phyloP scores from a whole-genome alignment of 768 basidiomycete genomes.

The Pulveroboletus ravenelii region DNA sequence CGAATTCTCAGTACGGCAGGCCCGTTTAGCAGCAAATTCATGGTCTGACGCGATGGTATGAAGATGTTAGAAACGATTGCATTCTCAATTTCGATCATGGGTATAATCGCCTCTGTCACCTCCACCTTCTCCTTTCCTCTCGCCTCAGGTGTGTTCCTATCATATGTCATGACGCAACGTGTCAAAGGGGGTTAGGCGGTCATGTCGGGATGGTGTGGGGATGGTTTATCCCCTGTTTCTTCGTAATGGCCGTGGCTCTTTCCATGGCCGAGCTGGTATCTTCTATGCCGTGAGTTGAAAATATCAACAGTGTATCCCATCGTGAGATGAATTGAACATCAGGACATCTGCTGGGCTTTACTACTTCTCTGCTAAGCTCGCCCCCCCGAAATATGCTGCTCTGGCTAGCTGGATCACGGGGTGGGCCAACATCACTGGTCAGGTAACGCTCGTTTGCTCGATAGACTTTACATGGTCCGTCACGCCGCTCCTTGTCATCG shows the following conservation, averaged over 20 bases:
- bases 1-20: conserved; percentile 57
- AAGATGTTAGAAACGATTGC: conserved; percentile 56
- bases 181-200: conserved; percentile 42
- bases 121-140: conserved; percentile 64
- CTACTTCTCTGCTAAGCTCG: conserved; percentile 74
- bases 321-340: background rate
- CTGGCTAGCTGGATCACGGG: conserved; percentile 57
- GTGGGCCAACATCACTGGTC: conserved; percentile 74
- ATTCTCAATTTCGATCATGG: conserved; percentile 70
- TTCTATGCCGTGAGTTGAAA: conserved; percentile 62
- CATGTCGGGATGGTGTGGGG: conserved; percentile 77
- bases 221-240: conserved; percentile 67
- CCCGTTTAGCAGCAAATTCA: background rate
- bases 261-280: conserved; percentile 73
- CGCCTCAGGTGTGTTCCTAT: conserved; percentile 43
- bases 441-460: conserved; percentile 63
- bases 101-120: conserved; percentile 62
- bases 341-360: conserved; percentile 78
- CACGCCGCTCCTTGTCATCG: background rate
- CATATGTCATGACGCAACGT: background rate
- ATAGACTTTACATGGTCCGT: conserved; percentile 68
- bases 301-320: background rate
- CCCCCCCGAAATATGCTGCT: conserved; percentile 55
- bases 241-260: conserved; percentile 62
- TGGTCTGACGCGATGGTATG: background rate